Evolutionary conservation across 352 stramenopile species (phyloP).

Genomic region (Aphanomyces invadans): DNA sequence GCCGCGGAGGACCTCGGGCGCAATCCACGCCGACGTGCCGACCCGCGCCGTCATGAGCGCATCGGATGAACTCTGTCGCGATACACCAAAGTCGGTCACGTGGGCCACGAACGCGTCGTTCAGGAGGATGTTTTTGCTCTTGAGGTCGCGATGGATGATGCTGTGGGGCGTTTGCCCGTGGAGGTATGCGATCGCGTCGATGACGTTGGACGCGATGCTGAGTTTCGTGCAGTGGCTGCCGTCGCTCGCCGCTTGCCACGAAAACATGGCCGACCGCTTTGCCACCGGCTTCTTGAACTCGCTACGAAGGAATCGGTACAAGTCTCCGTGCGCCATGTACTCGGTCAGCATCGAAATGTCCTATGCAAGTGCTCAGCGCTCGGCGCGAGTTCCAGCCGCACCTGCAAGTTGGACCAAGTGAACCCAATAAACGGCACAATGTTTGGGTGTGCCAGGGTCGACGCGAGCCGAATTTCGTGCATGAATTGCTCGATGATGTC

Average conservation of each 20-base stretch:
- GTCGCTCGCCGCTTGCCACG: background rate
- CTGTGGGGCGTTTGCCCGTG: background rate
- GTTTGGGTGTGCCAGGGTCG: slow-evolving; percentile 7
- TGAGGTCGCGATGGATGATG: slow-evolving; percentile 33
- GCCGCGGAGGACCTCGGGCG: slow-evolving; percentile 61
- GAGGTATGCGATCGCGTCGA: slow-evolving; percentile 21
- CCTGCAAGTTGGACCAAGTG: slow-evolving; percentile 17
- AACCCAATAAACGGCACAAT: slow-evolving; percentile 22
- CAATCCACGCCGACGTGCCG: slow-evolving; percentile 76
- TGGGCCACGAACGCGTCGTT: slow-evolving; percentile 37
- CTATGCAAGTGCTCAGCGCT: slow-evolving; percentile 6
- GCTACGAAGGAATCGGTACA: background rate
- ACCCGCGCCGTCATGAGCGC: slow-evolving; percentile 46
- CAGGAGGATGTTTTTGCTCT: slow-evolving; percentile 42
- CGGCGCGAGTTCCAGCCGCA: background rate
- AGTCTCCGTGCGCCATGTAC: slow-evolving; percentile 20
- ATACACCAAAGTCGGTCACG: slow-evolving; percentile 54
- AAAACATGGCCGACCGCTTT: background rate
- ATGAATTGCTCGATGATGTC: slow-evolving; percentile 23
- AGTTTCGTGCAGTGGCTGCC: slow-evolving; percentile 11
- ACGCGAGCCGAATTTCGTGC: slow-evolving; percentile 21
- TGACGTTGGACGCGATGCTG: slow-evolving; percentile 18
- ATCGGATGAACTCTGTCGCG: slow-evolving; percentile 28
- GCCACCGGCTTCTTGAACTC: slow-evolving; percentile 11
- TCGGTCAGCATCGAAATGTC: slow-evolving; percentile 22